Base-by-base conservation (phyloP, 1,139 yeast species). In the Zygoascus sp. region DNA sequence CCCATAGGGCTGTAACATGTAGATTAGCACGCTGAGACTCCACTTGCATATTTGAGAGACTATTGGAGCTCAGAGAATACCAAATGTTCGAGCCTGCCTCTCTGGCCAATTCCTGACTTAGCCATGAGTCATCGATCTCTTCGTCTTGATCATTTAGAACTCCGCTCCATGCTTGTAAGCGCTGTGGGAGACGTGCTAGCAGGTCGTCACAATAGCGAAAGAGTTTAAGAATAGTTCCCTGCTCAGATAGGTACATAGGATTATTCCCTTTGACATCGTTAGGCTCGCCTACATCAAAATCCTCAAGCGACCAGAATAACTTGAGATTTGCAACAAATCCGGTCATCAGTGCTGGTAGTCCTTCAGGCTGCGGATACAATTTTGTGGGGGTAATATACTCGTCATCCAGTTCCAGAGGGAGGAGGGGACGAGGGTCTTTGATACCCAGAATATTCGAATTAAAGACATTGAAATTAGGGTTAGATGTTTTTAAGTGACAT, bases 1-100 rank as follows among this genome's bases (percentile, higher is more conserved):
- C 35, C 48, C 48, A 45, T 9, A 45, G 36, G 5, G 28, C 46
- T 10, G 45, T 45, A n/a, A 45, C 45, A 19, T 40, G 48, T n/a
- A 45, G 15, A 36, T 45, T 45, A n/a, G 48, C 48, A 4, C 45
- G 35, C 23, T 45, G 48, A 15, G 21, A 13, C 32, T 45, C 45
- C 16, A 45, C 38, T 39, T 45, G 48, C 19, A 16, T 25, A 5
- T 19, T 15, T 15, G 28, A 28, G 10, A 32, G n/a, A n/a, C 17
- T 9, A 13, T 21, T 23, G 11, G 34, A 30, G 15, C 5, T 15
- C 9, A 13, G 4, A n/a, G 17, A 15, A 21, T 20, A 20, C 39
- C 32, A 23, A 22, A 15, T 15, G 11, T 22, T 22, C 6, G 13
- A 10, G 3, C 10, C 16, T 13, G 40, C 6, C 9, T 15, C 32